phyloP scores from a whole-genome alignment of 1,139 yeast genomes.

The Suhomyces maxii region DNA sequence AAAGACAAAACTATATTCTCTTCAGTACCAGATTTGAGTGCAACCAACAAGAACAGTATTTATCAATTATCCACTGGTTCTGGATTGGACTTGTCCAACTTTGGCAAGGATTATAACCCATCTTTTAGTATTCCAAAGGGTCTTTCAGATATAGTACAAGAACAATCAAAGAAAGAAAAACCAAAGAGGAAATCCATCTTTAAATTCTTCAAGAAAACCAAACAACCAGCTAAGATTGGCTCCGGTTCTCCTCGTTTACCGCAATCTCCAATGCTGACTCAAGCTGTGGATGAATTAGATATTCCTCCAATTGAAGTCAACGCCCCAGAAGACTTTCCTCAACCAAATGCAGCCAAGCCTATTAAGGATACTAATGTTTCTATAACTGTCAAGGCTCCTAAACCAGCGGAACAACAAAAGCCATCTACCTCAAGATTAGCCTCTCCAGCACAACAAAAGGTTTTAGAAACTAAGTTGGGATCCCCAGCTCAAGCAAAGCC shows the following conservation, averaged over 20 bases:
- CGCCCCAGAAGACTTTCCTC: background rate
- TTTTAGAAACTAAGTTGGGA: background rate
- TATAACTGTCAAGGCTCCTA: no score
- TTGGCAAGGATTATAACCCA: constrained; percentile 46
- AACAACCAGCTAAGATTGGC: constrained; percentile 6
- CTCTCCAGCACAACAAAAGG: background rate
- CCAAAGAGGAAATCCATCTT: constrained; percentile 24
- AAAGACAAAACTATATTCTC: constrained; percentile 8
- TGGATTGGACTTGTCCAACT: constrained; percentile 41
- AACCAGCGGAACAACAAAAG: no score
- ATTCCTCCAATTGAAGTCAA: background rate
- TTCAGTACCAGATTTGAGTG: constrained; percentile 31
- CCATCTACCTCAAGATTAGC: no score
- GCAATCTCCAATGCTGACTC: constrained; percentile 17
- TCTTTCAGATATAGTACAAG: constrained; percentile 16
- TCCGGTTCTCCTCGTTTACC: constrained; percentile 17
- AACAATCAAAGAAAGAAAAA: constrained; percentile 10
- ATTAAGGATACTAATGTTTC: no score
- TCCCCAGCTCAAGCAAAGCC: background rate
- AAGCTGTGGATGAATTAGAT: constrained; percentile 1
- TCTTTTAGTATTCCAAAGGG: constrained; percentile 27
- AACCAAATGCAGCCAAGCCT: background rate
- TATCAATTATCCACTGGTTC: constrained; percentile 40
- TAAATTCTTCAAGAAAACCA: constrained; percentile 25
- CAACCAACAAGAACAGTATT: constrained; percentile 11